These are phyloP conservation scores for Aspergillus ostianus DNA, from an alignment of 495 filamentous ascomycete species.

Conservation along the genomic window DNA sequence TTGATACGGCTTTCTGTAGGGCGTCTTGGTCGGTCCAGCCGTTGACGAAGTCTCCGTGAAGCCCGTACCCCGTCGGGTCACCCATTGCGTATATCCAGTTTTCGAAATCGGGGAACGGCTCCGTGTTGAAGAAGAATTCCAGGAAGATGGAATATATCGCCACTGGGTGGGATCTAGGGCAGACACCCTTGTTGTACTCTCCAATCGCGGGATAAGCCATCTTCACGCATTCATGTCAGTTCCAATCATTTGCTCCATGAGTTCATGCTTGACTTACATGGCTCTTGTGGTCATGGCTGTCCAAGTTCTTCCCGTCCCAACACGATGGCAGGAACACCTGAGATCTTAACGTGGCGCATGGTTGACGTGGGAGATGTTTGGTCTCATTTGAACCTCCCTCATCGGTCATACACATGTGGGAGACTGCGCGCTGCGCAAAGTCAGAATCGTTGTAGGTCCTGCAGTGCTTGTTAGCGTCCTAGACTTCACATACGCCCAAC, in stretches of 20 bases:
- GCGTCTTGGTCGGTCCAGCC: constrained; percentile 23
- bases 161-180: constrained; percentile 49
- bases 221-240: constrained; percentile 4
- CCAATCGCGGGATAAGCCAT: constrained; percentile 29
- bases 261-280: constrained; percentile 28
- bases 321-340: constrained; percentile 58
- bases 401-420: constrained; percentile 25
- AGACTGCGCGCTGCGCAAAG: constrained; percentile 23
- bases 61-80: constrained; percentile 27
- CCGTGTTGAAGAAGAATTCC: constrained; percentile 65
- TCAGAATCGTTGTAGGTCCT: constrained; percentile 23
- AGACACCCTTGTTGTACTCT: constrained; percentile 27
- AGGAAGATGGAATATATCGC: constrained; percentile 65
- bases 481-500: background rate
- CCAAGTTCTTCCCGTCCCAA: constrained; percentile 57
- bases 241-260: background rate
- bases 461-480: background rate
- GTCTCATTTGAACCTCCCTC: constrained; percentile 21
- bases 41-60: constrained; percentile 30
- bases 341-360: constrained; percentile 31
- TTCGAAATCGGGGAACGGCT: constrained; percentile 43
- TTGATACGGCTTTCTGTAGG: constrained; percentile 16
- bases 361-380: constrained; percentile 18
- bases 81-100: constrained; percentile 27
- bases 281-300: constrained; percentile 50